Percentiles rank a stretch among this genome's conserved stretches.
phyloP scores from a whole-genome alignment of 1,284 basidiomycete genomes.

The Microbotryum violaceum region DNA sequence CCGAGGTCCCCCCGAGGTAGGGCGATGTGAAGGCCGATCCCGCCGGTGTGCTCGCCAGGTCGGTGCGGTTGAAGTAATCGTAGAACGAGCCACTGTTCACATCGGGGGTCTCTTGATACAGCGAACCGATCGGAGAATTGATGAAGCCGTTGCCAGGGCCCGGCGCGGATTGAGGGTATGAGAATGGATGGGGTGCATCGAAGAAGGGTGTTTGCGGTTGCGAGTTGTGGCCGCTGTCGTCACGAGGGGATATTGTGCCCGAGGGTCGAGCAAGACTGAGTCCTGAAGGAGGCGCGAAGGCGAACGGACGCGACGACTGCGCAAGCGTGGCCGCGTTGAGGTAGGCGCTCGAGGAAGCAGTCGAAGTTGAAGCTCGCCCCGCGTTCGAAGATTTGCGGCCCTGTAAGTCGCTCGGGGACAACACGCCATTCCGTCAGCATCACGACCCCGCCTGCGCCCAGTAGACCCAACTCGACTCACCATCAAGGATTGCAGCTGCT shows the following conservation, averaged over 20 bases:
- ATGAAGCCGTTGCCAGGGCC: constrained; percentile 3
- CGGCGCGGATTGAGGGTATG: constrained; percentile 7
- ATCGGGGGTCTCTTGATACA: background rate
- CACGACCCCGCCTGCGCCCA: too few species aligned
- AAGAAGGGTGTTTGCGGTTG: constrained; percentile 13
- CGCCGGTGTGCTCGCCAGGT: background rate
- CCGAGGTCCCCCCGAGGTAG: constrained; percentile 3
- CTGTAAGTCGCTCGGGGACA: background rate
- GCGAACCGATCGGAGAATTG: constrained; percentile 4
- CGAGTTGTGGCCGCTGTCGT: constrained; percentile 1
- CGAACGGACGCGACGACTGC: constrained; percentile 8
- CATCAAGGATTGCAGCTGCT: constrained; percentile 18
- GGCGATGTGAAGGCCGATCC: constrained; percentile 13
- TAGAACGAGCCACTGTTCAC: constrained; percentile 10
- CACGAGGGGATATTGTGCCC: background rate
- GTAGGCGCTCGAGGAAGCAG: constrained; percentile 19
- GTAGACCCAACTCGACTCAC: background rate
- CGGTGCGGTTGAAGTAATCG: constrained; percentile 27
- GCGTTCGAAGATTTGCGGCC: constrained; percentile 6
- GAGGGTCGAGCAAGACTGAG: constrained; percentile 23
- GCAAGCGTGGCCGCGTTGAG: constrained; percentile 24
- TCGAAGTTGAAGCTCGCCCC: background rate
- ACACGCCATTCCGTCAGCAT: background rate
- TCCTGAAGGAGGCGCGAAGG: constrained; percentile 25
- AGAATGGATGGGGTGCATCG: constrained; percentile 1